Evolutionary conservation across 73 alveolate genomes (phyloP), one percentile per base, ranked within the genome.

Genomic region (Paramecium primaurelia): DNA sequence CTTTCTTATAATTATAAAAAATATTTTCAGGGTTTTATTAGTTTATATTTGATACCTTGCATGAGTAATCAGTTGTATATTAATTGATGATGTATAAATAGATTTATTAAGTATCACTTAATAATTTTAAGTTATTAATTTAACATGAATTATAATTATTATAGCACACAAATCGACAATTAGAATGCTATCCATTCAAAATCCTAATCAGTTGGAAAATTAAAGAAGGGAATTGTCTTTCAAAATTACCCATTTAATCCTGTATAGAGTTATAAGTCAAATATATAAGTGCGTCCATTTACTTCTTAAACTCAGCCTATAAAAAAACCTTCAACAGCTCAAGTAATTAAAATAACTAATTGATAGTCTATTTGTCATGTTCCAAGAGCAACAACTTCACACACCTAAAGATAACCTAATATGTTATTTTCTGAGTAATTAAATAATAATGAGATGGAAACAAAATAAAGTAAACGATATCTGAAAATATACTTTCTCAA

Each of bases 271-370:
- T 73, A 73, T 40, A 73, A 73, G 20, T 40, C 87, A 1, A 73
- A 73, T 37, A 9, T 73, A 34, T 36, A 37, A 73, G 87, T 73
- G 18, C 54, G 87, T 25, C 87, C 87, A 73, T 73, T 73, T 44
- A 73, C 87, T 73, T 73, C 87, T 11, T 4, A 37, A 73, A 73
- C 87, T 5, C 59, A 73, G 28, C 87, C 87, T 37, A 4, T 73
- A 1, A 73, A 73, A 38, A 73, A 73, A 28, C 87, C 87, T 38
- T 73, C 87, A 73, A 73, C 87, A 12, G 87, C 87, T 40, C 59
- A 73, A 11, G 87, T 73, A 36, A 1, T 37, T 6, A 30, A 14
- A 16, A 20, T 34, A 16, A 37, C 4, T 20, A 14, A 34, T 34
- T 0, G 3, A 3, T 12, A 37, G 87, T 73, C 87, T 14, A 73